Base-by-base conservation (phyloP, 768 basidiomycete genomes). In the Agrocybe pediades region DNA sequence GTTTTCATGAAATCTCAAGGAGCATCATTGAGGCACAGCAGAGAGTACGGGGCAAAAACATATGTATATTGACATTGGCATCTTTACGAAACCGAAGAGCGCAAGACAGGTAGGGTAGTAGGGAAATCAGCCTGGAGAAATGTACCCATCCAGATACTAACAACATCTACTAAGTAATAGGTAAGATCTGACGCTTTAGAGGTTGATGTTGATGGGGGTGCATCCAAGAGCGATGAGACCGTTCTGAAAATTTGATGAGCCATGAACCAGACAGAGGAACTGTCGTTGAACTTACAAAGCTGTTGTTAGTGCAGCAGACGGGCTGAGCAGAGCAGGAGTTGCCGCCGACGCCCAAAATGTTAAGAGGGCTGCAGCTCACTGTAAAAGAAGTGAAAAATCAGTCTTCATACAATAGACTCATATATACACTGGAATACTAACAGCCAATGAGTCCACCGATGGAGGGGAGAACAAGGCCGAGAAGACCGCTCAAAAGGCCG, bases 231-330 rank as follows among this genome's bases (percentile, higher is more conserved):
- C 39, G 15, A 50, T 50, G 49, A 59, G 52, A 17, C 58, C 58
- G 49, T 44, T 53, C 58, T 56, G 20, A 26, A 21, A 7, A 41
- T 25, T 13, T 7, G 9, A 8, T 17, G 9, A 46, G 41, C 9
- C 29, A 29, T 39, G 30, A 9, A 16, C 2, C 26, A 17, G 30
- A 53, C 23, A 19, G 0, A 6, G 19, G 2, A 16, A n/a, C n/a
- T n/a, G n/a, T n/a, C n/a, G n/a, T n/a, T n/a, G 13, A 20, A 47
- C 58, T 48, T 44, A 54, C 55, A 39, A 60, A 47, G 44, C 20
- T 41, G 53, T 59, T 59, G 55, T 55, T 51, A 21, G 59, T 52
- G 56, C 59, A 61, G 61, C 58, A 59, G 36, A 57, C 58, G 13
- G 54, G 58, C 39, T 56, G 47, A 29, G 51, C 46, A n/a, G 33